These are phyloP conservation scores for Corylus heterophylla DNA, from an alignment of 306 rosid genomes.

Conservation along the genomic window DNA sequence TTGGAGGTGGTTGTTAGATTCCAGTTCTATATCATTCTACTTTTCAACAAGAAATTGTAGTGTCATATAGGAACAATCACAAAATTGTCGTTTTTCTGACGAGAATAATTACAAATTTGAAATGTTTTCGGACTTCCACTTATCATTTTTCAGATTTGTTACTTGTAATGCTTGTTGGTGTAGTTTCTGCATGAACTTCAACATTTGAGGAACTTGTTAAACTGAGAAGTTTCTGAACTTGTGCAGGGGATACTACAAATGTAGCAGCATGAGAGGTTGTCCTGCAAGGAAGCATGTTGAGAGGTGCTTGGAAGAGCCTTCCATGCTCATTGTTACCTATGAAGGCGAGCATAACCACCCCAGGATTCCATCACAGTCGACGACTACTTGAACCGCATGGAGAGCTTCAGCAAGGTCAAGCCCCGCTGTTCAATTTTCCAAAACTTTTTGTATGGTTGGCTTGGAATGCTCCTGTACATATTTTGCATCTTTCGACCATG, in stretches of 20 bases:
- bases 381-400: conserved; percentile 60
- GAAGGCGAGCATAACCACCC: conserved; percentile 99
- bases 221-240: conserved; percentile 11
- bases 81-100: neutral
- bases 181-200: conserved; percentile 6
- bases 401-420: conserved; percentile 38
- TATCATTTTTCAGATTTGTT: neutral
- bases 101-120: neutral
- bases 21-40: neutral
- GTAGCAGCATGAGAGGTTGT: conserved; percentile 99
- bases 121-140: neutral
- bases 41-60: neutral
- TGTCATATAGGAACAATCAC: conserved; percentile 9
- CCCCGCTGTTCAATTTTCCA: conserved; percentile 30
- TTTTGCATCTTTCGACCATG: conserved; percentile 54
- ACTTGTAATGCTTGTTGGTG: neutral
- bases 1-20: conserved; percentile 3
- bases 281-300: conserved; percentile 99
- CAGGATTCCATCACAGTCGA: conserved; percentile 68
- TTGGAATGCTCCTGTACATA: conserved; percentile 71
- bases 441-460: conserved; percentile 37
- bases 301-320: conserved; percentile 91
- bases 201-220: conserved; percentile 19
- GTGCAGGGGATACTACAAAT: conserved; percentile 96
- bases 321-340: conserved; percentile 93